Conservation (phyloP, 2,329 filamentous ascomycete genomes). For the Trichoderma endophyticum region DNA sequence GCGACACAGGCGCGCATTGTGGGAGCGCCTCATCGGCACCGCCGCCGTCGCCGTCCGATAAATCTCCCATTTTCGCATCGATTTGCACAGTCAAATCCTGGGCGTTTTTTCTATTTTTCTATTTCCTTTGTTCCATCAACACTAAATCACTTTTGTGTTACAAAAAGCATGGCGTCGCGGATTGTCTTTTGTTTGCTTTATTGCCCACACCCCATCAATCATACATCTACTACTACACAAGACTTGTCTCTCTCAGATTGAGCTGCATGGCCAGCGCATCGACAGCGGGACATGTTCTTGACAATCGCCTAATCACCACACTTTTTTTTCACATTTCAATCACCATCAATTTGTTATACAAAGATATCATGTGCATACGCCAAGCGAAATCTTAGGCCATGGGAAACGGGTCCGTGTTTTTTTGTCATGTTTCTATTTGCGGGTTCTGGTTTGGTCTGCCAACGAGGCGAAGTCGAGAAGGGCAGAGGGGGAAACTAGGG, state of each 20-base stretch:
- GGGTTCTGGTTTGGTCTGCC: not conserved
- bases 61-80: not conserved
- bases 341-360: constrained; percentile 7
- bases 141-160: not conserved
- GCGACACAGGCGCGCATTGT: constrained; percentile 51
- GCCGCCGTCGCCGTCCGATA: constrained; percentile 39
- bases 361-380: constrained; percentile 20
- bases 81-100: not conserved
- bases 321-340: not conserved
- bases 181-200: not conserved
- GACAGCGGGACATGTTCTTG: constrained; percentile 8
- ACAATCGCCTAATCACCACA: constrained; percentile 2
- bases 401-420: constrained; percentile 4
- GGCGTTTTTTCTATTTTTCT: not conserved
- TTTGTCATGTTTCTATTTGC: constrained; percentile 15
- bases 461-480: constrained; percentile 14
- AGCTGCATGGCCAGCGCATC: constrained; percentile 18
- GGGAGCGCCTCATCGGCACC: constrained; percentile 52
- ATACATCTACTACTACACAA: not conserved
- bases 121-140: not conserved
- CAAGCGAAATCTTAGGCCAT: not conserved
- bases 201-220: not conserved
- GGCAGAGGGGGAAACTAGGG: not conserved
- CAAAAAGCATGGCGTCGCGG: constrained; percentile 18
- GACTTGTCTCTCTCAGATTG: not conserved